phyloP scores from a whole-genome alignment of 2,329 filamentous ascomycete genomes.

The Pseudogymnoascus sp. region DNA sequence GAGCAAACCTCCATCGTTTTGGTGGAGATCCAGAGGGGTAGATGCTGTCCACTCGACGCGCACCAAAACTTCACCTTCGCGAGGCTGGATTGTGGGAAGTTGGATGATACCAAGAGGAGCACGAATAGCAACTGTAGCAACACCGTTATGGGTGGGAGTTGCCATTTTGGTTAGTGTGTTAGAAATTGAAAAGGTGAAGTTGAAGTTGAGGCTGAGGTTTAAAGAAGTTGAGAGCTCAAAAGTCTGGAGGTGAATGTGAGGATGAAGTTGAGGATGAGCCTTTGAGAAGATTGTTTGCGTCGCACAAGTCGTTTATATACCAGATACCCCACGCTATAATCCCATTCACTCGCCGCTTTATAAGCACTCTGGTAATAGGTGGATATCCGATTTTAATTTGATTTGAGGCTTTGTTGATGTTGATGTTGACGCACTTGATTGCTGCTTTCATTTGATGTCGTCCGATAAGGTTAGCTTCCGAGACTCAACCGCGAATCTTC shows the following conservation, averaged over 20 bases:
- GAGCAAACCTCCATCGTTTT: conserved; percentile 52
- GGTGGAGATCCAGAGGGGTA: conserved; percentile 54
- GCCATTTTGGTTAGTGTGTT: conserved; percentile 21
- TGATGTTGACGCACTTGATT: neutral
- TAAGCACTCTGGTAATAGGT: neutral
- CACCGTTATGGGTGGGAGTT: conserved; percentile 31
- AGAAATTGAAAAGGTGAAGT: neutral
- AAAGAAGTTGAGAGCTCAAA: neutral
- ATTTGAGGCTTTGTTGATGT: neutral
- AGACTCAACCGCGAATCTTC: neutral
- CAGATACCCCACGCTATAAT: neutral
- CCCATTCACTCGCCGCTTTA: neutral
- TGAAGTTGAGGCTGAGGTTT: neutral
- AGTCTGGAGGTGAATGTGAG: neutral
- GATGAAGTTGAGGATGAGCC: neutral
- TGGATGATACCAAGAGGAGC: conserved; percentile 30
- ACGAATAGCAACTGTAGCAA: conserved; percentile 34
- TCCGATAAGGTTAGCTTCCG: conserved; percentile 12
- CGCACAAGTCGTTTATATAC: neutral
- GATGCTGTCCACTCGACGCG: conserved; percentile 52
- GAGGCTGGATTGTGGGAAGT: conserved; percentile 25
- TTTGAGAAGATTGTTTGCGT: neutral
- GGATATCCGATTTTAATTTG: neutral
- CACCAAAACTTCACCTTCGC: conserved; percentile 43
- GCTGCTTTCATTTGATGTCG: neutral